Evolutionary conservation across 371 early-diverging fungal genomes (phyloP).

Genomic region (Dentiscutata heterogama): DNA sequence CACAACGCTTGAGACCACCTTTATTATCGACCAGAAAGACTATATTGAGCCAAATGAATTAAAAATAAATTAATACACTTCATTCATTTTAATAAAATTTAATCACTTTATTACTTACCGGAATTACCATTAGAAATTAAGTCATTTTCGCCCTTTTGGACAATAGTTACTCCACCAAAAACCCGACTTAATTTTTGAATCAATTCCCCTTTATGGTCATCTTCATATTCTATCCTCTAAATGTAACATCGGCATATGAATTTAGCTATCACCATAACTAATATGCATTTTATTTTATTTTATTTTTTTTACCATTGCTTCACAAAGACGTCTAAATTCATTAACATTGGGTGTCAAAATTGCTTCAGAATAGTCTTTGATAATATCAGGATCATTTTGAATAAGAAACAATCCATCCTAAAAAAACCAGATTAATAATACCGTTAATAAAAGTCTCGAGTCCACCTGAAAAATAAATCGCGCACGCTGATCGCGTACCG

Average conservation of each 20-base stretch:
- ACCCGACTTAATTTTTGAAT: constrained; percentile 61
- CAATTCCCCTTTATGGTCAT: constrained; percentile 54
- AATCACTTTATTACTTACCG: constrained; percentile 56
- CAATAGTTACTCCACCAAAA: constrained; percentile 77
- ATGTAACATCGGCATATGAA: constrained; percentile 29
- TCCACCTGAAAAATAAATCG: not conserved
- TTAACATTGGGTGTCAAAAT: constrained; percentile 93
- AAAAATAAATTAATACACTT: not conserved
- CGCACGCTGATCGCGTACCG: constrained; percentile 60
- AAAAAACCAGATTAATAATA: not conserved
- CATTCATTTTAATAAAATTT: constrained; percentile 1
- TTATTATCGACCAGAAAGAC: constrained; percentile 69
- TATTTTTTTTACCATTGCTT: constrained; percentile 62
- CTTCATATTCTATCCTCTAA: constrained; percentile 58
- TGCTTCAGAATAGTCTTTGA: constrained; percentile 78
- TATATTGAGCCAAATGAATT: constrained; percentile 39
- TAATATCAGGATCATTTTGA: constrained; percentile 73
- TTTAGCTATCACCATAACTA: not conserved
- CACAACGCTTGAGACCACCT: constrained; percentile 90
- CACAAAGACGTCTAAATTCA: constrained; percentile 88
- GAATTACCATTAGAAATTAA: constrained; percentile 79
- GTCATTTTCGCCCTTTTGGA: constrained; percentile 90
- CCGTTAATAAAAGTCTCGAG: too few species aligned
- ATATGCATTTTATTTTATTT: not conserved
- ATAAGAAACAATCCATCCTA: constrained; percentile 88